phyloP scores from a whole-genome alignment of 495 filamentous ascomycete genomes.

The Hypoxylon fuscum region DNA sequence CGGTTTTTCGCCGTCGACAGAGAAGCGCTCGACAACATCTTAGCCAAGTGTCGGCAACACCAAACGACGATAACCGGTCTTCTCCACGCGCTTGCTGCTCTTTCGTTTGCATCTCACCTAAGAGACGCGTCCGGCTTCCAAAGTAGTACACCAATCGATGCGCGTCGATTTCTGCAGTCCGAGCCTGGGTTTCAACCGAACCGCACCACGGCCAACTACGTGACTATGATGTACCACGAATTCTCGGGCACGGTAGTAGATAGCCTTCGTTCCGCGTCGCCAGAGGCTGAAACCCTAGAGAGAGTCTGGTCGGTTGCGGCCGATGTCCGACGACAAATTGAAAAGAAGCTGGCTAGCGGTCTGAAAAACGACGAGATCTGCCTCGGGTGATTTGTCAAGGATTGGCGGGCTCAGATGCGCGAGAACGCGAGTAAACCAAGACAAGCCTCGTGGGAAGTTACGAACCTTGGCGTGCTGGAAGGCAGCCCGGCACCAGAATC shows the following conservation, averaged over 20 bases:
- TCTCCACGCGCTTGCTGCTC: constrained; percentile 26
- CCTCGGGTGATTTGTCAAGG: constrained; percentile 19
- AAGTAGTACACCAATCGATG: constrained; percentile 13
- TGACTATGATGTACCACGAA: constrained; percentile 16
- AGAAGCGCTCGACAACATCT: constrained; percentile 14
- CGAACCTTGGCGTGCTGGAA: constrained; percentile 30
- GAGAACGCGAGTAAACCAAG: constrained; percentile 25
- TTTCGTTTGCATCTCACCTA: constrained; percentile 24
- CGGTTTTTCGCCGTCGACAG: constrained; percentile 28
- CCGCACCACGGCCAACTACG: constrained; percentile 27
- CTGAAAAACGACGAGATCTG: constrained; percentile 31
- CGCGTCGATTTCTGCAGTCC: constrained; percentile 17
- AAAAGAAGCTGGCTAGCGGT: constrained; percentile 17
- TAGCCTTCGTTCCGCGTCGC: background rate
- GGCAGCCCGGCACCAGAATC: constrained; percentile 7
- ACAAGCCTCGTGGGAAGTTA: constrained; percentile 31
- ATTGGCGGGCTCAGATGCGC: constrained; percentile 28
- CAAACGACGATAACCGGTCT: constrained; percentile 41
- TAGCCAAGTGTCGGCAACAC: constrained; percentile 26
- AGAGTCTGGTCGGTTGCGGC: constrained; percentile 24
- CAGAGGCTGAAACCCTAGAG: background rate
- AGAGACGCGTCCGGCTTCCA: constrained; percentile 12
- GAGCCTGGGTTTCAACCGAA: constrained; percentile 21
- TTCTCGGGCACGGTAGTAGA: constrained; percentile 1
- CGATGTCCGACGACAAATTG: constrained; percentile 4